Conservation (phyloP, 1,284 basidiomycete genomes). For the Athelia sp. region DNA sequence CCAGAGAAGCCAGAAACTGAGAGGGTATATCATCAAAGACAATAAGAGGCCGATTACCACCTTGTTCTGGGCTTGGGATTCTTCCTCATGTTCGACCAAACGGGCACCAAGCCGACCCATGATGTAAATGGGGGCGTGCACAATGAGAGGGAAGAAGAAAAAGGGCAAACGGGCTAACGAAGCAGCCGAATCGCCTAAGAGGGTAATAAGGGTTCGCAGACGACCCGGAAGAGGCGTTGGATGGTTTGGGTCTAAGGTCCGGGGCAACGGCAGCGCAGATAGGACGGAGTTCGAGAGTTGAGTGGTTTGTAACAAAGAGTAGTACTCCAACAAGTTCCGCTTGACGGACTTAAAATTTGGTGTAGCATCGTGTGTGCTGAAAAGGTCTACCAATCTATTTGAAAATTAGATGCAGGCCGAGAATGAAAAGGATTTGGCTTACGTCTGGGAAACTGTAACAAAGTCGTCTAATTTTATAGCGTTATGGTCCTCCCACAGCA, state of each 20-base stretch:
- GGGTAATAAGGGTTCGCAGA: constrained; percentile 70
- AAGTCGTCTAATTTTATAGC: constrained; percentile 77
- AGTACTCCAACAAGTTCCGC: constrained; percentile 76
- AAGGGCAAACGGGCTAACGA: constrained; percentile 76
- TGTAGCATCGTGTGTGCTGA: constrained; percentile 62
- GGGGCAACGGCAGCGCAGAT: constrained; percentile 73
- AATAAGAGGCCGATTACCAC: constrained; percentile 79
- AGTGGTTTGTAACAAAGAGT: constrained; percentile 79
- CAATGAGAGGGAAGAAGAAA: constrained; percentile 78
- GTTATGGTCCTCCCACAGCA: constrained; percentile 80
- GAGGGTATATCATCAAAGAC: constrained; percentile 68
- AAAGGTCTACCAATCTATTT: constrained; percentile 72
- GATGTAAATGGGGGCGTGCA: constrained; percentile 81
- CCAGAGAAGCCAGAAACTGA: constrained; percentile 80
- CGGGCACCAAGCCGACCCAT: constrained; percentile 72
- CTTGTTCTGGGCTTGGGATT: constrained; percentile 92
- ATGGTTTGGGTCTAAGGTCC: constrained; percentile 71
- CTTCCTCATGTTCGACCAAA: constrained; percentile 82
- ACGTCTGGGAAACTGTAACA: constrained; percentile 87
- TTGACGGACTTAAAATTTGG: constrained; percentile 59
- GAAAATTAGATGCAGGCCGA: not conserved
- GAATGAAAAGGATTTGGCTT: constrained; percentile 22
- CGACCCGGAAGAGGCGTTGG: constrained; percentile 75
- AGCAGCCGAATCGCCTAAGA: constrained; percentile 73
- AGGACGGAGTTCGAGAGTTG: constrained; percentile 81